Evolutionary conservation across 2,329 filamentous ascomycete genomes (phyloP), one percentile per base, ranked within the genome.

Genomic region (Akanthomyces uredinophilus): DNA sequence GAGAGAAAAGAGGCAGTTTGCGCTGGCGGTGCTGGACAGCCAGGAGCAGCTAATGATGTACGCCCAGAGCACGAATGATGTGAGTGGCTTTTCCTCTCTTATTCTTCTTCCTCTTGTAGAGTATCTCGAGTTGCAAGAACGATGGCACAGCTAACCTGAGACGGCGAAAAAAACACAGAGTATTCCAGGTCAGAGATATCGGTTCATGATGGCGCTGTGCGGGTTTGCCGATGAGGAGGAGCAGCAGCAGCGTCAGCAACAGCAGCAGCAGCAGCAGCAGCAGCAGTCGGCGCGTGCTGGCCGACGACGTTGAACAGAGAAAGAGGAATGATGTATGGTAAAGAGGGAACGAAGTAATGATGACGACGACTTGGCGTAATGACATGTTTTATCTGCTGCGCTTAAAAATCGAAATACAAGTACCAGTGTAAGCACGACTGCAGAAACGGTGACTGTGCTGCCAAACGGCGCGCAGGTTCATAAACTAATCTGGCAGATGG

Each of bases 1-100:
- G 16, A 66, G 70, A 4, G 79, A 84, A 65, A 73, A 75, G 4
- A 78, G 79, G 16, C 76, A 79, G 50, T 77, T 79, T 64, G 85
- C 85, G 14, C 74, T 81, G 22, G 74, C 79, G 13, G 78, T 87
- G 44, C 77, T 88, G 2, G 81, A 84, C 65, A 79, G 72, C 29
- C 84, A 84, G 0, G 84, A 87, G 68, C 72, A 83, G 61, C 73
- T 88, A 53, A 83, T 85, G 77, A 85, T 84, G 76, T 79, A 84
- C 47, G 82, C 85, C 2, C 78, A 82, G 65, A 79, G 79, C 65
- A 76, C 77, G 35, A 77, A 78, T 37, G 81, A 85, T 66, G 85
- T 87, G 49, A 56, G 27, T 22, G 10, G 22, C 20, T 18, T 56
- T 7, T 41, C n/a, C n/a, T n/a, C n/a, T 54, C 41, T 57, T 24